Evolutionary conservation across 176 grass and related monocot species (phyloP).

Genomic region (Tillandsia fasciculata): DNA sequence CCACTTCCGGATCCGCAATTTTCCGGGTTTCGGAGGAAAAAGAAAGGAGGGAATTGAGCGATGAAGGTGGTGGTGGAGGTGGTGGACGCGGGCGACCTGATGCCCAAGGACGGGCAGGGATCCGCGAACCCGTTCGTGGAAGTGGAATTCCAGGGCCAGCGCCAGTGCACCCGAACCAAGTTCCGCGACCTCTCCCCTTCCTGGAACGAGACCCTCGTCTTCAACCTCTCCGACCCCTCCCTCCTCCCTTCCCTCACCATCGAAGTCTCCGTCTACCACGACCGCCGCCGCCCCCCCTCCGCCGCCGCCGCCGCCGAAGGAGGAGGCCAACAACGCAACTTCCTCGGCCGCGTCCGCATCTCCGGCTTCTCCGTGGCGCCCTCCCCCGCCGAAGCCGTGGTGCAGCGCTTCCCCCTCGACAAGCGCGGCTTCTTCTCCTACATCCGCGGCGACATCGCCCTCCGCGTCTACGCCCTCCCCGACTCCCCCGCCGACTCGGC

Average conservation of each 20-base stretch:
- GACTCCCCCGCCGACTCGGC: background rate
- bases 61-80: constrained; percentile 45
- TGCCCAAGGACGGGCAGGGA: constrained; percentile 36
- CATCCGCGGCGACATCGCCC: constrained; percentile 33
- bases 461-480: constrained; percentile 21
- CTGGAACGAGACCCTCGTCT: constrained; percentile 38
- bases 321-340: constrained; percentile 6
- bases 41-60: background rate
- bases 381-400: constrained; percentile 6
- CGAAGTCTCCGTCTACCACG: constrained; percentile 25
- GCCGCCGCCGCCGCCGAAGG: background rate
- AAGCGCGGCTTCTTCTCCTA: constrained; percentile 36
- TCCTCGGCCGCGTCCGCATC: constrained; percentile 34
- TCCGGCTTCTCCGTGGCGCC: constrained; percentile 11
- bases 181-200: constrained; percentile 27
- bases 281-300: background rate
- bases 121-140: constrained; percentile 34
- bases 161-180: constrained; percentile 33
- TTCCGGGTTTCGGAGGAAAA: too few relatives aligned
- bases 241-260: constrained; percentile 19
- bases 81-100: constrained; percentile 26
- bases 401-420: constrained; percentile 32
- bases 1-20: too few relatives aligned
- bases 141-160: constrained; percentile 36
- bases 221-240: constrained; percentile 25